Conservation (phyloP, 257 asterid species). For the Solanum ahanhuiri region DNA sequence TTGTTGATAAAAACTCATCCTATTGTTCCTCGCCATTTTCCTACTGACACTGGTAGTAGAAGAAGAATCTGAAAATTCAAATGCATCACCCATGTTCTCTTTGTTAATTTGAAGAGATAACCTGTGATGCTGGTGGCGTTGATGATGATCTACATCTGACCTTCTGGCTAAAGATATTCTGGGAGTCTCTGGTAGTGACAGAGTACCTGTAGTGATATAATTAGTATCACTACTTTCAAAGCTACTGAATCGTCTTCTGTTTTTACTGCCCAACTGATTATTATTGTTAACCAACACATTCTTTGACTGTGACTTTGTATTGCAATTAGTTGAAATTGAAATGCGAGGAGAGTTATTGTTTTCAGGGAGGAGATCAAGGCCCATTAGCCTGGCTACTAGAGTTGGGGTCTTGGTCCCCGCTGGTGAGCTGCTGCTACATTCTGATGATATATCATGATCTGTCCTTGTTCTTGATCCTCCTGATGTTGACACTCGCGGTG, state of each 20-base stretch:
- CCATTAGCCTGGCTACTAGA: constrained; percentile 93
- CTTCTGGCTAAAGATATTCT: constrained; percentile 44
- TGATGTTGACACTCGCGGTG: constrained; percentile 35
- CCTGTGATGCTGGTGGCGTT: constrained; percentile 25
- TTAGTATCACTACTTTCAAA: constrained; percentile 22
- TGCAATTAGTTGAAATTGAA: constrained; percentile 8
- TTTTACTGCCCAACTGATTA: not conserved
- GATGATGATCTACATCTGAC: constrained; percentile 49
- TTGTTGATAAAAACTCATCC: not conserved
- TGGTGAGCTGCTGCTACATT: constrained; percentile 38
- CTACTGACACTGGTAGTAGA: not conserved
- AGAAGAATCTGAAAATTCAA: constrained; percentile 14
- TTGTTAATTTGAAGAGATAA: constrained; percentile 58
- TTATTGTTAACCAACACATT: not conserved
- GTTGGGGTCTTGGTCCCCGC: constrained; percentile 65
- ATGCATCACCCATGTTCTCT: constrained; percentile 20
- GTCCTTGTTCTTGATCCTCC: constrained; percentile 10
- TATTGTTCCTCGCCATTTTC: constrained; percentile 5
- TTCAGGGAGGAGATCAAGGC: constrained; percentile 75
- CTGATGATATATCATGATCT: constrained; percentile 28
- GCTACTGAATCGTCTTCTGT: constrained; percentile 5
- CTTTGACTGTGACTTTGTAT: constrained; percentile 7
- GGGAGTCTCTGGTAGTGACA: constrained; percentile 76
- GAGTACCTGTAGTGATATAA: constrained; percentile 24
- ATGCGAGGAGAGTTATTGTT: constrained; percentile 40